A percentile compares a stretch with the other conserved stretches of the same genome.
Evolutionary conservation across 2,329 filamentous ascomycete species (phyloP).

Genomic region (Hypoxylon sp.): DNA sequence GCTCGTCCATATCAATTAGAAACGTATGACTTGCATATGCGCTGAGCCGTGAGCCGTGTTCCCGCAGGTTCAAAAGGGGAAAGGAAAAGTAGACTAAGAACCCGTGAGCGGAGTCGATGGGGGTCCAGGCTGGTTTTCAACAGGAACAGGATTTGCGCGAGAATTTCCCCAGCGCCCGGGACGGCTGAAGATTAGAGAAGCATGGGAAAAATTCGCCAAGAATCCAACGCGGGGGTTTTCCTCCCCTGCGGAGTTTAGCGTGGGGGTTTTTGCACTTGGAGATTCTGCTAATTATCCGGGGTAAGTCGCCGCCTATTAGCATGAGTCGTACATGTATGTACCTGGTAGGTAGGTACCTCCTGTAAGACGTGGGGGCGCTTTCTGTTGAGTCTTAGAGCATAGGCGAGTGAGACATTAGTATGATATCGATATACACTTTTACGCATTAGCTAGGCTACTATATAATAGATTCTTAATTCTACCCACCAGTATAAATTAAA

Average conservation of each 20-base stretch:
- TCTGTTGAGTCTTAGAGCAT: no score
- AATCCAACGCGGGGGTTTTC: conserved; percentile 42
- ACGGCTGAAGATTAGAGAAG: conserved; percentile 30
- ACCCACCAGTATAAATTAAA: no score
- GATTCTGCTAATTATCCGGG: conserved; percentile 40
- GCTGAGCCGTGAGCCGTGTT: conserved; percentile 37
- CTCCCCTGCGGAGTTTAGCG: conserved; percentile 45
- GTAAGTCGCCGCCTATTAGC: no score
- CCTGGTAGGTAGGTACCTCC: no score
- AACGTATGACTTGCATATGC: conserved; percentile 46
- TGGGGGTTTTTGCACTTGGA: conserved; percentile 42
- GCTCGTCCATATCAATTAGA: conserved; percentile 45
- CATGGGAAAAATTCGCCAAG: conserved; percentile 39
- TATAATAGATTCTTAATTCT: no score
- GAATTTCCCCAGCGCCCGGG: conserved; percentile 43
- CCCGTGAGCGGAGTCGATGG: conserved; percentile 47
- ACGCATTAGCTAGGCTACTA: no score
- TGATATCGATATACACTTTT: no score
- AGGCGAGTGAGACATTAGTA: no score
- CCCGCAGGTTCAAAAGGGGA: conserved; percentile 32
- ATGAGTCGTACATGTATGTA: no score
- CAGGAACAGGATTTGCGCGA: conserved; percentile 37
- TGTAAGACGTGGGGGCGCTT: no score
- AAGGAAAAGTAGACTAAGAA: conserved; percentile 35
- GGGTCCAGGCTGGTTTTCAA: conserved; percentile 48